Evolutionary conservation across 2,329 filamentous ascomycete species (phyloP).

Genomic region (Sporothrix sp.): DNA sequence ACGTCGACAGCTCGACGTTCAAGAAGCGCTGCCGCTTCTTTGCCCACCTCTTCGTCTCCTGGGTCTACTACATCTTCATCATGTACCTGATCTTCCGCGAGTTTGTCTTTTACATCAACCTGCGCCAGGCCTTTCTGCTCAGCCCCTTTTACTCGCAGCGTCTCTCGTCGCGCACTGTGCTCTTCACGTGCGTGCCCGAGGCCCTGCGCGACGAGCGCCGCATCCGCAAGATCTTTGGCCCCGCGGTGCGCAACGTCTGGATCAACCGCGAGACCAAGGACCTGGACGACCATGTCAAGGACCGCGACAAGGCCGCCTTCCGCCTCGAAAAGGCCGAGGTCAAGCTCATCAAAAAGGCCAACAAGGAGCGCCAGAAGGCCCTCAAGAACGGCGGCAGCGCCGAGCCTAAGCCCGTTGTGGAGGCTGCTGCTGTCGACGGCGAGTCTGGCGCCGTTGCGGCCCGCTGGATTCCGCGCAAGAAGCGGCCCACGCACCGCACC

Average conservation of each 20-base stretch:
- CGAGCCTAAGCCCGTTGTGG: slow-evolving; percentile 15
- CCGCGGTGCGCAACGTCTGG: slow-evolving; percentile 76
- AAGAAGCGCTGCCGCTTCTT: slow-evolving; percentile 58
- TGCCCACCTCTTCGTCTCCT: slow-evolving; percentile 71
- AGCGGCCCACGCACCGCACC: slow-evolving; percentile 66
- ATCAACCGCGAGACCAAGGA: slow-evolving; percentile 67
- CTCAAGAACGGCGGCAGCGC: slow-evolving; percentile 46
- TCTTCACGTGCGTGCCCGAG: slow-evolving; percentile 77
- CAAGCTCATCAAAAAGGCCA: slow-evolving; percentile 70
- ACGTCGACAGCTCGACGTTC: slow-evolving; percentile 46
- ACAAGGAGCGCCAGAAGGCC: slow-evolving; percentile 58
- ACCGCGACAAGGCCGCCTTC: slow-evolving; percentile 70
- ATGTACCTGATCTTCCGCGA: slow-evolving; percentile 86
- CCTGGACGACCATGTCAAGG: slow-evolving; percentile 69
- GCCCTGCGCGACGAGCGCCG: slow-evolving; percentile 68
- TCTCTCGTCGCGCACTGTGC: slow-evolving; percentile 82
- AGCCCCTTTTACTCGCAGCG: slow-evolving; percentile 75
- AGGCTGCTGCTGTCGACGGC: slow-evolving; percentile 36
- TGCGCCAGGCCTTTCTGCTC: slow-evolving; percentile 85
- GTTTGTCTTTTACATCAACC: slow-evolving; percentile 85
- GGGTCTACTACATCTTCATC: slow-evolving; percentile 78
- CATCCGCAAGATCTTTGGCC: slow-evolving; percentile 70
- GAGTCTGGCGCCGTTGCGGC: slow-evolving; percentile 63
- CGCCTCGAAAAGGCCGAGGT: slow-evolving; percentile 82
- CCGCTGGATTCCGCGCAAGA: slow-evolving; percentile 62